A percentile compares a stretch with the other conserved stretches of the same genome.
phyloP scores from a whole-genome alignment of 2,329 filamentous ascomycete genomes.

The Fusarium brevicatenulatum region DNA sequence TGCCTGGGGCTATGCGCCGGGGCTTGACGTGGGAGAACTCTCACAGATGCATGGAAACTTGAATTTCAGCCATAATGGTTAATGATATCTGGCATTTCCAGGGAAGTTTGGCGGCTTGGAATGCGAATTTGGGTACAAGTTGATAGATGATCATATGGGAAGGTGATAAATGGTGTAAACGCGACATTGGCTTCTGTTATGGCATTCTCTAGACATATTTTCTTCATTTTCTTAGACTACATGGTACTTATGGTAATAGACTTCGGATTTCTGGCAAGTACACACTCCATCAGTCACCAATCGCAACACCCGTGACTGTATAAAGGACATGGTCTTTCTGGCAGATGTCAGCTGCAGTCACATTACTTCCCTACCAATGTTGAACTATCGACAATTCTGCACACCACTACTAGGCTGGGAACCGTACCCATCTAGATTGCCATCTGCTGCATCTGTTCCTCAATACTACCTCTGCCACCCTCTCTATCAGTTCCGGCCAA shows the following conservation, averaged over 20 bases:
- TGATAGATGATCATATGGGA: neutral
- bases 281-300: neutral
- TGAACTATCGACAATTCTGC: no score
- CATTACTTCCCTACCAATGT: rapidly evolving
- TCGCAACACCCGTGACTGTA: neutral
- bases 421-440: neutral
- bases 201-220: neutral
- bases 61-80: neutral
- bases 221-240: neutral
- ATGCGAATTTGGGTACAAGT: neutral
- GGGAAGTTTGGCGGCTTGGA: neutral
- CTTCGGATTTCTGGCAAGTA: no score
- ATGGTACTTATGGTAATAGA: neutral
- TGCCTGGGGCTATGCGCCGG: neutral
- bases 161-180: no score
- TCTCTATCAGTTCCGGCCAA: neutral
- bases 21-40: neutral
- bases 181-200: neutral
- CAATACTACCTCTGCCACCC: neutral
- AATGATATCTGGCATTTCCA: neutral
- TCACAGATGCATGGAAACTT: neutral
- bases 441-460: neutral
- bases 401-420: no score
- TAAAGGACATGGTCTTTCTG: neutral
- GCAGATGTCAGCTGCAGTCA: neutral